Percentiles rank a stretch among this genome's conserved stretches.
Conservation (phyloP, 495 filamentous ascomycete species). For the Lophiostoma macrostomum region DNA sequence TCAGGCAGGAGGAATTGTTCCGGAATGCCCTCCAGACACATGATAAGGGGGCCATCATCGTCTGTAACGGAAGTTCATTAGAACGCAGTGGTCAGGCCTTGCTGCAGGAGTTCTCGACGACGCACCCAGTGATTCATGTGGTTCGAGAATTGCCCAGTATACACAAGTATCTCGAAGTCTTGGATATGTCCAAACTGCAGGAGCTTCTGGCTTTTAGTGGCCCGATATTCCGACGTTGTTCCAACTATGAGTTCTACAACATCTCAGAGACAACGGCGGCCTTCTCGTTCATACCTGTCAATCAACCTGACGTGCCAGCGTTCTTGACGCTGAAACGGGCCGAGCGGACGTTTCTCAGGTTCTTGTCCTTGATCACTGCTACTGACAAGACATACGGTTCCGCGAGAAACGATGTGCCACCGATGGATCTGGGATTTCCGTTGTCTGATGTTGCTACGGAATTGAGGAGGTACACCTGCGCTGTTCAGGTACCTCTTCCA, state of each 20-base stretch:
- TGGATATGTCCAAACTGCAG: conserved; percentile 51
- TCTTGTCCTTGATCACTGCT: conserved; percentile 58
- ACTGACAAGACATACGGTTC: neutral
- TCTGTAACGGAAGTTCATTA: conserved; percentile 59
- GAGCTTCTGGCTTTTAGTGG: conserved; percentile 51
- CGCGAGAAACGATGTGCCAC: conserved; percentile 49
- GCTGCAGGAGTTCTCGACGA: conserved; percentile 48
- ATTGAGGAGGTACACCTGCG: conserved; percentile 62
- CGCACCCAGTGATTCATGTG: conserved; percentile 71
- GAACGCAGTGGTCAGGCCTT: conserved; percentile 41
- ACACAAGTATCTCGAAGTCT: conserved; percentile 58
- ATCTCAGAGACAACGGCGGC: conserved; percentile 49
- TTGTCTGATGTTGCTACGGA: conserved; percentile 66
- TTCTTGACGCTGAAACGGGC: conserved; percentile 70
- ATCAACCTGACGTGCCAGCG: conserved; percentile 46
- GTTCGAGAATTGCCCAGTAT: conserved; percentile 67
- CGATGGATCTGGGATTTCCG: conserved; percentile 68
- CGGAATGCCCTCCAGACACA: conserved; percentile 64
- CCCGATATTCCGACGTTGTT: conserved; percentile 60
- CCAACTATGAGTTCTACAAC: conserved; percentile 80
- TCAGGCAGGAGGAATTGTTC: conserved; percentile 61
- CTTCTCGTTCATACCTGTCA: conserved; percentile 32
- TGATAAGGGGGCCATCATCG: conserved; percentile 65
- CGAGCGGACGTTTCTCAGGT: conserved; percentile 70
- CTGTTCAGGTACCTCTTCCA: conserved; percentile 61